Conservation (phyloP, 1,284 basidiomycete species). For the Thecaphora thlaspeos region DNA sequence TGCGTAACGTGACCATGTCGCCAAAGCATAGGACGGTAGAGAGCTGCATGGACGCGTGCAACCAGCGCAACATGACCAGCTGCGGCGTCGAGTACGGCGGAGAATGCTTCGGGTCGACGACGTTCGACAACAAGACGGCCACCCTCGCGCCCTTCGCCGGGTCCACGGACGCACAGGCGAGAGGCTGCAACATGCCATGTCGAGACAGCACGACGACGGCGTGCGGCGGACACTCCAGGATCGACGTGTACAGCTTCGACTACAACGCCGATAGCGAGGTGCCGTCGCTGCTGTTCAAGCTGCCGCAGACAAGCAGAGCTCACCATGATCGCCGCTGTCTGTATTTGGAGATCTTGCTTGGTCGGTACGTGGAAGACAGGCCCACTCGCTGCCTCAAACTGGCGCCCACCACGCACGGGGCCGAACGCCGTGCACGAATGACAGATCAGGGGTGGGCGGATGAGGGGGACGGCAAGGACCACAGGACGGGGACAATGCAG, state of each 20-base stretch:
- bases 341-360: too few relatives aligned
- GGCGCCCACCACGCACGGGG: too few relatives aligned
- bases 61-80: slow-evolving; percentile 30
- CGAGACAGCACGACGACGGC: slow-evolving; percentile 49
- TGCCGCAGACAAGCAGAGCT: too few relatives aligned
- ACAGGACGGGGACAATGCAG: too few relatives aligned
- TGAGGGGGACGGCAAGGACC: too few relatives aligned
- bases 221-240: slow-evolving; percentile 53
- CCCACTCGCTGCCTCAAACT: too few relatives aligned
- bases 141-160: slow-evolving; percentile 4
- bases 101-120: slow-evolving; percentile 29
- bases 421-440: too few relatives aligned
- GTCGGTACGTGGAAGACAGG: too few relatives aligned
- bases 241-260: slow-evolving; percentile 46
- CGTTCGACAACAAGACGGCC: background rate
- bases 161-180: slow-evolving; percentile 17
- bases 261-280: too few relatives aligned
- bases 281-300: too few relatives aligned
- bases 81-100: slow-evolving; percentile 49
- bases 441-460: too few relatives aligned
- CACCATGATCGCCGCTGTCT: too few relatives aligned
- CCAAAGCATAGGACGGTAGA: slow-evolving; percentile 15
- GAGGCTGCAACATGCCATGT: slow-evolving; percentile 52
- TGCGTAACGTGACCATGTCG: slow-evolving; percentile 8
- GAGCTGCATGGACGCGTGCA: slow-evolving; percentile 42